phyloP scores from a whole-genome alignment of 768 basidiomycete species.

The Phlebiopsis gigantea region DNA sequence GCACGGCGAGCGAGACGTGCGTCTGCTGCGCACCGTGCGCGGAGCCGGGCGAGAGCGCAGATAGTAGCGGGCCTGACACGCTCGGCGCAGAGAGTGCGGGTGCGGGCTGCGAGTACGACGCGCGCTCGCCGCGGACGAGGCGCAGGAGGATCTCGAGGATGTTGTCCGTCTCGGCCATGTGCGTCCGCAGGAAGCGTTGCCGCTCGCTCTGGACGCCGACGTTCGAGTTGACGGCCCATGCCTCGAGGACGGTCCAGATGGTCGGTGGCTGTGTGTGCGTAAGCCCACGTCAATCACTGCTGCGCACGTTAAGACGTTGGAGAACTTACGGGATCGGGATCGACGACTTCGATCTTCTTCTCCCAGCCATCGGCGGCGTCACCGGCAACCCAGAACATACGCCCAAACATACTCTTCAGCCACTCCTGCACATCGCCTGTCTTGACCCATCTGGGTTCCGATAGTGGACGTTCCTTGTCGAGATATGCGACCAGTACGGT shows the following conservation, averaged over 20 bases:
- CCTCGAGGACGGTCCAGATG: conserved; percentile 83
- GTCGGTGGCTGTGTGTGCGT: conserved; percentile 84
- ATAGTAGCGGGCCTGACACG: conserved; percentile 63
- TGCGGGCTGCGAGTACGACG: conserved; percentile 61
- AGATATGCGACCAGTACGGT: conserved; percentile 72
- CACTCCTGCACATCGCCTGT: conserved; percentile 93
- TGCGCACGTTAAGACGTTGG: conserved; percentile 1
- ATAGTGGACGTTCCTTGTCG: conserved; percentile 83
- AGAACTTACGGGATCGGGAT: conserved; percentile 85
- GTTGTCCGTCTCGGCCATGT: conserved; percentile 82
- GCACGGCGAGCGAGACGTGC: conserved; percentile 87
- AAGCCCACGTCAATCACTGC: neutral
- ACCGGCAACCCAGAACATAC: conserved; percentile 82
- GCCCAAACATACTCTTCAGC: conserved; percentile 82
- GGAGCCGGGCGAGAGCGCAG: conserved; percentile 68
- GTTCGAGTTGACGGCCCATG: conserved; percentile 83
- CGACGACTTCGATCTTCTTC: conserved; percentile 85
- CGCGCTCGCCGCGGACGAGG: conserved; percentile 85
- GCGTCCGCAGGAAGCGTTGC: conserved; percentile 83
- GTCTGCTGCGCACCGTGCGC: conserved; percentile 88
- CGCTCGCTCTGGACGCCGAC: conserved; percentile 73
- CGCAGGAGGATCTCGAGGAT: conserved; percentile 90
- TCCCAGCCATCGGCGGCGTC: conserved; percentile 90
- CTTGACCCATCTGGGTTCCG: conserved; percentile 96
- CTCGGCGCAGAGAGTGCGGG: conserved; percentile 57